Evolutionary conservation across 495 filamentous ascomycete genomes (phyloP), one percentile per base, ranked within the genome.

Genomic region (Immersiella caudata): DNA sequence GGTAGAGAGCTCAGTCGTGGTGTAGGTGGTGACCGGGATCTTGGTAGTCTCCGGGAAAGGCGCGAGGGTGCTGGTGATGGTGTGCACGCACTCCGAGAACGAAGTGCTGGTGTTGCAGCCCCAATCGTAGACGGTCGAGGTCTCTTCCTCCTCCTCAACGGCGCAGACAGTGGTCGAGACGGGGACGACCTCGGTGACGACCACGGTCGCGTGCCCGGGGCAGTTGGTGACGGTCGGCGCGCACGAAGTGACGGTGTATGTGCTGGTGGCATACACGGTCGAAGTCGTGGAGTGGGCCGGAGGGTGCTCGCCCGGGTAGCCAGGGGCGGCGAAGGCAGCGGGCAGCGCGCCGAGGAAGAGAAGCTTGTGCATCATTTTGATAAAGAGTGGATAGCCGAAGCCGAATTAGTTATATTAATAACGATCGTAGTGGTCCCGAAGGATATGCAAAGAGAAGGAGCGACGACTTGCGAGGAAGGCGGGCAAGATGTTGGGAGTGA

Each of bases 211-310:
- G 55, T 78, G 64, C 22, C 83, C 84, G 24, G 86, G 86, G 79
- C 87, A 89, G 75, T 85, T 77, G 25, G 82, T 86, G 51, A 88
- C 79, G 4, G 78, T 84, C 14, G 86, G 70, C 40, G 82, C 81
- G 70, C 85, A 88, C 68, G 81, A 82, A 75, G 82, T 87, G 79
- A 87, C 77, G 78, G 84, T 84, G 62, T 82, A 76, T 70, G 79
- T 74, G 59, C 80, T 74, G 68, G 84, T 85, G 76, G 79, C 68
- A 79, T 82, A 83, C 79, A 83, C 76, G 57, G 65, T 62, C 35
- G 73, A 62, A 65, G 68, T 71, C 11, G 70, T 70, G 40, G 29
- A 33, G 54, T 8, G 1, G 22, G 52, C 27, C 21, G 64, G 9
- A 33, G 54, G 22, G 35, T 54, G 24, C 9, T 56, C 57, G 57